phyloP scores from a whole-genome alignment of 2,329 filamentous ascomycete species.

The Xylariaceae sp. region DNA sequence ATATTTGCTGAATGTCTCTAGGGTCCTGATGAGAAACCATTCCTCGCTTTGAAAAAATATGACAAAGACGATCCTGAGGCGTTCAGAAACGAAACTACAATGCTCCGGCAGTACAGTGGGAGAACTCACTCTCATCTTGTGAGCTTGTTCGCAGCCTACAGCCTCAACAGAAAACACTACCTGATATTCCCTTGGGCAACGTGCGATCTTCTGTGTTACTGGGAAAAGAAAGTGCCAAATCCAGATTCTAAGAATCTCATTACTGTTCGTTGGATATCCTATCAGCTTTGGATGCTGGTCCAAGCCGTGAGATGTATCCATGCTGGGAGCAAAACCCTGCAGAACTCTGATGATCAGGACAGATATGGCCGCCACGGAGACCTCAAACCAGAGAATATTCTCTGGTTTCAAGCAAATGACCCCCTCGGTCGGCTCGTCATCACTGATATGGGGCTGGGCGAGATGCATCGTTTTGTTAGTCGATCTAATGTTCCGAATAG shows the following conservation, averaged over 20 bases:
- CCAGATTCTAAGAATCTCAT: neutral
- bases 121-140: neutral
- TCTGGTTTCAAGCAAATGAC: slow-evolving; percentile 2
- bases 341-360: neutral
- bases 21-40: neutral
- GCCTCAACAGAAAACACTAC: neutral
- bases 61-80: neutral
- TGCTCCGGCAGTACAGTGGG: slow-evolving; percentile 1
- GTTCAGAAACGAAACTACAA: slow-evolving; percentile 1
- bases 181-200: slow-evolving; percentile 9
- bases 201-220: slow-evolving; percentile 1
- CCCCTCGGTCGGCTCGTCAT: slow-evolving; percentile 8
- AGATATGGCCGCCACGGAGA: slow-evolving; percentile 10
- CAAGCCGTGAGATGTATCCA: slow-evolving; percentile 9
- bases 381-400: slow-evolving; percentile 12
- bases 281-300: slow-evolving; percentile 5
- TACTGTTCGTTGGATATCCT: slow-evolving; percentile 1
- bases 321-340: neutral
- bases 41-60: slow-evolving; percentile 3
- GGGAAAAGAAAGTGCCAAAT: neutral
- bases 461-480: neutral
- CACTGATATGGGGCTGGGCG: slow-evolving; percentile 10
- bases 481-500: neutral
- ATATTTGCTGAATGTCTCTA: too few species aligned
- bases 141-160: slow-evolving; percentile 1